Evolutionary conservation across 1,284 basidiomycete species (phyloP), one percentile per base, ranked within the genome.

Genomic region (Rhodotorula sp.): DNA sequence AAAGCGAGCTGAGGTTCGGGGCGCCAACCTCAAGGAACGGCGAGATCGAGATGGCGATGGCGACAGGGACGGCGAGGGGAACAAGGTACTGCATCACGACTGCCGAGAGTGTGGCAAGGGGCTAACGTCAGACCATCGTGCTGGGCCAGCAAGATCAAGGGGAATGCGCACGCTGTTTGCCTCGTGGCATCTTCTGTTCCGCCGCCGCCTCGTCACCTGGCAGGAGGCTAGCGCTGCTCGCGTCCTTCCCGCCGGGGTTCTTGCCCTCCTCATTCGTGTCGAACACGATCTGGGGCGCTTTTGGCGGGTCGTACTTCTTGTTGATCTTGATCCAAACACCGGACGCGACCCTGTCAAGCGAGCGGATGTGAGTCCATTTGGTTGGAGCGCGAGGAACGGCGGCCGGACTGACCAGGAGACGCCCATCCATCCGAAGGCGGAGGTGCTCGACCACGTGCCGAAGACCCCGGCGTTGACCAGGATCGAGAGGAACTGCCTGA

Each of bases 401-500:
- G 13, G 25, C 16, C 2, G 27, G 46, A 16, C 48, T 7, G 42
- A 66, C 74, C 74, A 74, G 23, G 67, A 73, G 42, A 76, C 74
- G 27, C 74, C 74, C 25, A 49, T 62, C 74, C 74, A 76, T 16
- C 74, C 74, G 45, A 68, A 55, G 21, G 71, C 49, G 1, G 73
- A 72, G 23, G 78, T 71, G 41, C 62, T 61, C 12, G 58, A 67
- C 53, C 77, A 77, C 56, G 76, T 78, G 44, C 77, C 77, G 57
- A 79, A 76, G 44, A 54, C 48, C 9, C 44, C 59, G 25, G 54
- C 61, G 17, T 79, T 79, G 72, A 79, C 68, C 34, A 79, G 69
- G 58, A 79, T 79, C 21, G 71, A 74, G 17, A 78, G 67, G 71
- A 79, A 79, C 58, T 79, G 78, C 2, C 78, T 70, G 48, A 73